A percentile compares a stretch with the other conserved stretches of the same genome.
Evolutionary conservation across 2,329 filamentous ascomycete genomes (phyloP).

Genomic region (Penicillium janthinellum): DNA sequence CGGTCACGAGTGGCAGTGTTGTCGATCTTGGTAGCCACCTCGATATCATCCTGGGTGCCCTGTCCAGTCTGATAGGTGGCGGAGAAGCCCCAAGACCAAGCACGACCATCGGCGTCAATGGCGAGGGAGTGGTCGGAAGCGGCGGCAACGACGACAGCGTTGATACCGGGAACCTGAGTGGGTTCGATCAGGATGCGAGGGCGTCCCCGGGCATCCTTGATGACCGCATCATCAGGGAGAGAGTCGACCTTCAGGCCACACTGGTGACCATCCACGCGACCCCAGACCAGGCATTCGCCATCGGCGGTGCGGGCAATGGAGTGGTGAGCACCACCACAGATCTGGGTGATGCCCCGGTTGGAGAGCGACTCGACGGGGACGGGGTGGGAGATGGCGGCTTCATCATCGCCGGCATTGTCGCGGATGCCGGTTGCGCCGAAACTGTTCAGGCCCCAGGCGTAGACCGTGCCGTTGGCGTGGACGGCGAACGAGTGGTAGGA

Average conservation of each 20-base stretch:
- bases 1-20: constrained; percentile 79
- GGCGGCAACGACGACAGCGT: constrained; percentile 61
- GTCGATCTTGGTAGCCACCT: constrained; percentile 75
- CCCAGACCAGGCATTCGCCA: constrained; percentile 62
- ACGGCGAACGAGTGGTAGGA: constrained; percentile 82
- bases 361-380: constrained; percentile 66
- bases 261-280: constrained; percentile 61
- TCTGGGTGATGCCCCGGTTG: constrained; percentile 63
- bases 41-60: constrained; percentile 76
- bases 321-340: constrained; percentile 77
- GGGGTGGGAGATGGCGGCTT: constrained; percentile 72
- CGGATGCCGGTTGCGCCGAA: constrained; percentile 76
- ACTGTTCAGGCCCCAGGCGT: constrained; percentile 84
- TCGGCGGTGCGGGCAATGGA: constrained; percentile 60
- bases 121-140: constrained; percentile 75
- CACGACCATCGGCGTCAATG: constrained; percentile 68
- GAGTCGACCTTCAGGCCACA: constrained; percentile 61
- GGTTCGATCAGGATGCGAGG: constrained; percentile 74
- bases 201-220: constrained; percentile 65
- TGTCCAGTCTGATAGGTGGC: constrained; percentile 79
- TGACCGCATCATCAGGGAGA: constrained; percentile 60
- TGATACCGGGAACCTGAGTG: constrained; percentile 60
- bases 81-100: constrained; percentile 79
- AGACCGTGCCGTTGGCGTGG: constrained; percentile 68
- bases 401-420: constrained; percentile 65